A percentile compares a stretch with the other conserved stretches of the same genome.
Evolutionary conservation across 331 rosid species (phyloP).

Genomic region (Erythrophleum ivorense): DNA sequence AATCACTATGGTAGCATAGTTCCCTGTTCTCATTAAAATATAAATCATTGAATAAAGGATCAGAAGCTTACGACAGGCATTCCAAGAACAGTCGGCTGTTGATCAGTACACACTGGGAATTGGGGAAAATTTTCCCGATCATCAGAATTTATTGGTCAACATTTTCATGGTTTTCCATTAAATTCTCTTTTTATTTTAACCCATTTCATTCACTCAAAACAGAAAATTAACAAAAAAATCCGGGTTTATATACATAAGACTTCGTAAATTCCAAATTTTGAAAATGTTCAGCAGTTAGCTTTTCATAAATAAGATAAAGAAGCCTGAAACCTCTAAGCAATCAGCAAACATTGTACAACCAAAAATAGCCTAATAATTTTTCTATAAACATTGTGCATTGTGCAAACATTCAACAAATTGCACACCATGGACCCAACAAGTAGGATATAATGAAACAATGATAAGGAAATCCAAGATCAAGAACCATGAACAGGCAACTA

Average conservation of each 20-base stretch:
- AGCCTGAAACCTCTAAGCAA: neutral
- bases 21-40: too few relatives aligned
- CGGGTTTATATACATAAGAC: too few relatives aligned
- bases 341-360: neutral
- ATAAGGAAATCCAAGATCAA: neutral
- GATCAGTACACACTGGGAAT: neutral
- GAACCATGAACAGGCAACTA: neutral
- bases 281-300: slow-evolving; percentile 6
- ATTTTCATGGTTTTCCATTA: neutral
- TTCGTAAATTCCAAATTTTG: neutral
- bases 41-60: too few relatives aligned
- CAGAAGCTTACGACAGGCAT: neutral
- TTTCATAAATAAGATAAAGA: neutral
- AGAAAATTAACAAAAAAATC: too few relatives aligned
- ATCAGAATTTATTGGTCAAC: neutral
- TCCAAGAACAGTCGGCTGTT: neutral
- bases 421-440: slow-evolving; percentile 3
- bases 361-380: too few relatives aligned
- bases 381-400: too few relatives aligned
- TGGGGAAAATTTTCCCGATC: slow-evolving; percentile 1
- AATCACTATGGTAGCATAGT: neutral
- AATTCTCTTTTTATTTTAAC: neutral
- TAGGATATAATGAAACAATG: neutral
- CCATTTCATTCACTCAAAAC: too few relatives aligned
- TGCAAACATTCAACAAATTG: neutral